A percentile compares a stretch with the other conserved stretches of the same genome.
Conservation (phyloP, 768 basidiomycete genomes). For the Rhodotorula kratochvilovae region DNA sequence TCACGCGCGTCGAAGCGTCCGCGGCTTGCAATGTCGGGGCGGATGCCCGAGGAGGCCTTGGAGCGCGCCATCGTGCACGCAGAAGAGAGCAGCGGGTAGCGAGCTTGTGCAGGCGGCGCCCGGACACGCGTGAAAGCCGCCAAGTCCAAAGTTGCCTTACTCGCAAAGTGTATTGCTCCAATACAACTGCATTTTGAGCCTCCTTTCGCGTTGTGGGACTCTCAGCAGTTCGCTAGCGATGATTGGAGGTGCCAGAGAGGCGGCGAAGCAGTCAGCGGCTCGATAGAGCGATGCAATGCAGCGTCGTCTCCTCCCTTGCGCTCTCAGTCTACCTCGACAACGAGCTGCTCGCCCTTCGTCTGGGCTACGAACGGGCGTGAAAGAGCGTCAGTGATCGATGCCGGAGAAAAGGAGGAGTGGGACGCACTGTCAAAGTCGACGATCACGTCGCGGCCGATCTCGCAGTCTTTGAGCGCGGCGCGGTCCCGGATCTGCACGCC, state of each 20-base stretch:
- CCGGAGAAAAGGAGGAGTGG: background rate
- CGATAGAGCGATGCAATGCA: no score
- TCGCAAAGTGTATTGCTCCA: no score
- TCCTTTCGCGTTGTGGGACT: no score
- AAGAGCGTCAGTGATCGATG: background rate
- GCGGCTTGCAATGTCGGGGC: background rate
- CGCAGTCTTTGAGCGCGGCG: conserved; percentile 35
- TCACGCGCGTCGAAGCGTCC: conserved; percentile 15
- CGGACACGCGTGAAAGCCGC: no score
- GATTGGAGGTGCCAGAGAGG: no score
- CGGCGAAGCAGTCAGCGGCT: no score
- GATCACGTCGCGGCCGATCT: conserved; percentile 34
- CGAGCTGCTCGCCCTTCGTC: conserved; percentile 36
- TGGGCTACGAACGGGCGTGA: conserved; percentile 7
- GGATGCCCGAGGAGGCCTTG: background rate
- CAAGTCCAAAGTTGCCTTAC: no score
- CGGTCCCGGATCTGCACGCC: conserved; percentile 32
- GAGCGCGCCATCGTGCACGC: conserved; percentile 4
- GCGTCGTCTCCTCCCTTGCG: background rate
- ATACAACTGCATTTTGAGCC: no score
- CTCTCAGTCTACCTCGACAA: conserved; percentile 26
- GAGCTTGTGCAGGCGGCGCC: no score
- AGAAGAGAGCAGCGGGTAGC: background rate
- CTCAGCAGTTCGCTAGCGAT: no score
- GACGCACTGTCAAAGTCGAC: conserved; percentile 34